Base-by-base conservation (phyloP, 2,329 filamentous ascomycete genomes). In the Colletotrichum euphorbiae region DNA sequence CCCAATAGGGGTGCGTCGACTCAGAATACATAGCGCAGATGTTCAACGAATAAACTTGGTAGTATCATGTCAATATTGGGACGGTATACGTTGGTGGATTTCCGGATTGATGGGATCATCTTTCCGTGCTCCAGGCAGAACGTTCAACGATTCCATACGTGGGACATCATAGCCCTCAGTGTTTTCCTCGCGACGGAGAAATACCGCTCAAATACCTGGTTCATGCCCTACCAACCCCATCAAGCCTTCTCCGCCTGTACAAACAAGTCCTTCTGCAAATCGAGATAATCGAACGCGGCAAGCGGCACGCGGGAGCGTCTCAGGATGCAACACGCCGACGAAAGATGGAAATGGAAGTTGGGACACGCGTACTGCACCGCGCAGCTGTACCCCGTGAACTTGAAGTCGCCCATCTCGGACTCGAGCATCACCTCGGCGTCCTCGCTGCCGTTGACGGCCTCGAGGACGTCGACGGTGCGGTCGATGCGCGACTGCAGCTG, bases 271-370 rank as follows among this genome's bases (percentile, higher is more conserved):
- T 45, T 58, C 36, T 67, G 62, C 15, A 62, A 56, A 21, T 69
- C 67, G 9, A 89, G 71, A 70, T 81, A 90, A 72, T 90, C 86
- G 40, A 74, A 59, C 75, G 89, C 89, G 6, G 87, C 87, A 33
- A 91, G 19, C 1, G 81, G 81, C n/a, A 90, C 85, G 0, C 88
- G 88, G 74, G 85, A 81, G 55, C 78, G 80, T 51, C 89, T 79
- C 72, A 91, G 73, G 56, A 91, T 85, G 6, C 75, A 79, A 75
- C 90, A 90, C 6, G 85, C 83, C 9, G 82, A 87, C 19, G 77
- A 80, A 6, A 85, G 69, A 72, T 91, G 89, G 74, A 91, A 91
- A 76, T 82, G 88, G 73, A 89, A 82, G 73, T 90, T 89, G 11
- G 88, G 87, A 17, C 88, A 73, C 1, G 77, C 80, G 72, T 80